Evolutionary conservation across 2,329 filamentous ascomycete genomes (phyloP), one percentile per base, ranked within the genome.

Genomic region (Fusarium drepaniforme): DNA sequence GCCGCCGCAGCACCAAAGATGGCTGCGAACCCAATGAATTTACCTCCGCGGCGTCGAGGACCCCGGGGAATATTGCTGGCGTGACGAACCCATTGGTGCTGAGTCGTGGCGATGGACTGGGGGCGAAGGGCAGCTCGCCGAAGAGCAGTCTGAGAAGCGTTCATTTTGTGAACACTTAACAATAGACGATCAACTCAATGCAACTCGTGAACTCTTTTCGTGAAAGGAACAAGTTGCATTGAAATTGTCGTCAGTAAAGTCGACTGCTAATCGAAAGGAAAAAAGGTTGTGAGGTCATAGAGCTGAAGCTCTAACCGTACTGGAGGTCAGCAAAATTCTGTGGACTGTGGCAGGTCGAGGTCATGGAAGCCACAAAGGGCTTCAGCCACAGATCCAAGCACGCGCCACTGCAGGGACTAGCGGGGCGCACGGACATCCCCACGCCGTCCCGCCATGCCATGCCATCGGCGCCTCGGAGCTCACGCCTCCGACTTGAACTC

Each of bases 1-100:
- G 82, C 83, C 16, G 83, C 82, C 13, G 83, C 84, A 9, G 80
- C 78, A n/a, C 81, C 84, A 56, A 86, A 83, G 21, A 85, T 77
- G 23, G 81, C 77, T 0, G 78, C 75, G 18, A 82, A 75, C 56
- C 78, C 74, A 67, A 85, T 51, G 7, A 82, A 62, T 66, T 79
- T 82, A 16, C 80, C 79, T 12, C 79, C 80, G 12, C 79, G 70
- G 7, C 75, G 67, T 42, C 72, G 75, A 56, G 73, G 75, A 40
- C 63, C 63, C 28, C 68, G 71, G 23, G 73, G 72, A 16, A 73
- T 56, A 49, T 72, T 74, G 70, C 80, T 83, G 66, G 75, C 71
- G 59, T 80, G 64, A 21, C 82, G 81, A 68, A 70, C 65, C 80
- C 80, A 82, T 77, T 82, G 82, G 25, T 78, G 80, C 21, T 72